Evolutionary conservation across 306 rosid genomes (phyloP).

Genomic region (Trichosanthes truncata): DNA sequence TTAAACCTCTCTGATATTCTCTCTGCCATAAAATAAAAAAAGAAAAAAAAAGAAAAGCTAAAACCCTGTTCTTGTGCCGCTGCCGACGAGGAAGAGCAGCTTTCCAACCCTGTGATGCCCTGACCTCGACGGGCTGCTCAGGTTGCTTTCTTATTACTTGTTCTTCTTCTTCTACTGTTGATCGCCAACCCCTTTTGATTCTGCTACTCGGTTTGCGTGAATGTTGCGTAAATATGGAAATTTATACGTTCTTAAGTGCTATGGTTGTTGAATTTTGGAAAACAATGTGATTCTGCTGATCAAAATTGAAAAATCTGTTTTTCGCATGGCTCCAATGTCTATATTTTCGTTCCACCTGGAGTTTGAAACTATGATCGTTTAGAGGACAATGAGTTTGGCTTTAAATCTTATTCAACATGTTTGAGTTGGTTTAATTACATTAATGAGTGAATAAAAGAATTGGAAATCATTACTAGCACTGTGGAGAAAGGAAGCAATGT

Average conservation of each 20-base stretch:
- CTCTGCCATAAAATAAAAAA: not conserved
- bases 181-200: not conserved
- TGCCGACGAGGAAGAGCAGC: not conserved
- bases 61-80: slow-evolving; percentile 1
- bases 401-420: not conserved
- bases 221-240: not conserved
- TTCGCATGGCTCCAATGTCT: not conserved
- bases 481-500: not conserved
- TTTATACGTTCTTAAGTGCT: not conserved
- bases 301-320: not conserved
- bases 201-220: not conserved
- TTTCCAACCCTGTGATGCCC: not conserved
- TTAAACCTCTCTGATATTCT: not conserved
- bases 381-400: not conserved
- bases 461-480: not conserved
- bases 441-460: no score
- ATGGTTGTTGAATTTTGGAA: not conserved
- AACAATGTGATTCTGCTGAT: not conserved
- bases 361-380: not conserved
- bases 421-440: not conserved
- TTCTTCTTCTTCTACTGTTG: not conserved
- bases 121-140: not conserved
- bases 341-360: not conserved
- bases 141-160: not conserved
- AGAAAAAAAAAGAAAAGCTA: not conserved